phyloP scores from a whole-genome alignment of 2,329 filamentous ascomycete species.

The Colletotrichum filicis region DNA sequence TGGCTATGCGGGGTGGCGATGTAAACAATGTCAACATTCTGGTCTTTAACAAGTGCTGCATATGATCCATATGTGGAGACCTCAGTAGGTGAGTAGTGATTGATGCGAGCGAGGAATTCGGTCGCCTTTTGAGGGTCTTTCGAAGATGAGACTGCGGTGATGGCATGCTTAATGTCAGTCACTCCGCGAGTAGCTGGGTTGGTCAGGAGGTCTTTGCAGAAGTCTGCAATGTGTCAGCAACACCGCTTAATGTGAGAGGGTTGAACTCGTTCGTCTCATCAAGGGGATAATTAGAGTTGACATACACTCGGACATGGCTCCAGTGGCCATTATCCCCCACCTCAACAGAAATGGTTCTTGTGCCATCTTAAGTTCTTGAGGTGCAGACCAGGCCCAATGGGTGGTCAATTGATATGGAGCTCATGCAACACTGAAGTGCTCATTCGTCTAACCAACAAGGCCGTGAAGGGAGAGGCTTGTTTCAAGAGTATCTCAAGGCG shows the following conservation, averaged over 20 bases:
- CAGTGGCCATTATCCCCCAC: slow-evolving; percentile 72
- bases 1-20: slow-evolving; percentile 92
- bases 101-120: slow-evolving; percentile 82
- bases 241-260: neutral
- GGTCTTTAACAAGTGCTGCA: slow-evolving; percentile 80
- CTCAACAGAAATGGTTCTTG: slow-evolving; percentile 60
- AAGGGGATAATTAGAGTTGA: slow-evolving; percentile 10
- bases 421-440: too few relatives aligned
- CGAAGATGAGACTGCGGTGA: slow-evolving; percentile 79
- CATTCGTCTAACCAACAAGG: too few relatives aligned
- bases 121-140: slow-evolving; percentile 82
- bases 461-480: too few relatives aligned
- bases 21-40: slow-evolving; percentile 86
- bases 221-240: slow-evolving; percentile 53
- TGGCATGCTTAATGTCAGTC: slow-evolving; percentile 77
- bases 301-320: slow-evolving; percentile 67
- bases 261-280: neutral
- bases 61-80: slow-evolving; percentile 85
- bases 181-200: slow-evolving; percentile 77
- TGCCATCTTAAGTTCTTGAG: slow-evolving; percentile 45
- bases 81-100: slow-evolving; percentile 72
- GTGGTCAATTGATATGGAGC: too few relatives aligned
- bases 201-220: slow-evolving; percentile 81
- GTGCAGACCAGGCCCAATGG: too few relatives aligned
- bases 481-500: neutral